Conservation (phyloP, 441 rosid species). For the Francoa sonchifolia region DNA sequence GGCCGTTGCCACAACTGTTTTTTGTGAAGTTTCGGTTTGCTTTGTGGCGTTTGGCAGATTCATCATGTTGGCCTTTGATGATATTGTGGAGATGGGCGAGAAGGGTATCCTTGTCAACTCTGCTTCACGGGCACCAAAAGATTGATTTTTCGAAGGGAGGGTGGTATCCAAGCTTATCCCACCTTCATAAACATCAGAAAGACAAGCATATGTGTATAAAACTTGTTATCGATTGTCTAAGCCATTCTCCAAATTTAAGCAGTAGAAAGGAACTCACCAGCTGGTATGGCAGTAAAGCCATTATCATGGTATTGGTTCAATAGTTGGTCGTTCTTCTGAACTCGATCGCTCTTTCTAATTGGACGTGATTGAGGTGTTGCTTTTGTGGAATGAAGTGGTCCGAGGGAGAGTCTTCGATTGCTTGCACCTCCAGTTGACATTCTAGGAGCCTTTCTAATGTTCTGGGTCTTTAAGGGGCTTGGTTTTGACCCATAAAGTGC, state of each 20-base stretch:
- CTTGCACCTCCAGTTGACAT: conserved; percentile 53
- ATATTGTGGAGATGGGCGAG: conserved; percentile 54
- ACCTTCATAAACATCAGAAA: conserved; percentile 47
- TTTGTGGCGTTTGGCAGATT: conserved; percentile 18
- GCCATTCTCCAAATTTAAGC: too few relatives aligned
- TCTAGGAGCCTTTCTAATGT: conserved; percentile 50
- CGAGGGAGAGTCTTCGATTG: conserved; percentile 49
- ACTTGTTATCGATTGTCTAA: conserved; percentile 12
- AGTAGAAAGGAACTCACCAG: conserved; percentile 48
- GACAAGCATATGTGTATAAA: too few relatives aligned
- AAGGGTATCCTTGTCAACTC: conserved; percentile 74
- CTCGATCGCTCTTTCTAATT: conserved; percentile 33
- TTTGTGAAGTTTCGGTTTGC: conserved; percentile 21
- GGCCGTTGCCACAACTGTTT: conserved; percentile 13
- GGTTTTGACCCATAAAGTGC: conserved; percentile 75
- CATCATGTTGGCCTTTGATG: conserved; percentile 34
- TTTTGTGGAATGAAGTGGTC: conserved; percentile 27
- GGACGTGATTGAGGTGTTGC: conserved; percentile 26
- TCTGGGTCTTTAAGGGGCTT: conserved; percentile 57
- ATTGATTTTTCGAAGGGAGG: conserved; percentile 38
- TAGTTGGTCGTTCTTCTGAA: conserved; percentile 29
- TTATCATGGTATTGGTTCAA: conserved; percentile 32
- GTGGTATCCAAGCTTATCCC: conserved; percentile 71
- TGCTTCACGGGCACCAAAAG: conserved; percentile 35
- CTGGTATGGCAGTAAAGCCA: conserved; percentile 35